Conservation (phyloP, 768 basidiomycete genomes). For the Hygrocybe punicea region DNA sequence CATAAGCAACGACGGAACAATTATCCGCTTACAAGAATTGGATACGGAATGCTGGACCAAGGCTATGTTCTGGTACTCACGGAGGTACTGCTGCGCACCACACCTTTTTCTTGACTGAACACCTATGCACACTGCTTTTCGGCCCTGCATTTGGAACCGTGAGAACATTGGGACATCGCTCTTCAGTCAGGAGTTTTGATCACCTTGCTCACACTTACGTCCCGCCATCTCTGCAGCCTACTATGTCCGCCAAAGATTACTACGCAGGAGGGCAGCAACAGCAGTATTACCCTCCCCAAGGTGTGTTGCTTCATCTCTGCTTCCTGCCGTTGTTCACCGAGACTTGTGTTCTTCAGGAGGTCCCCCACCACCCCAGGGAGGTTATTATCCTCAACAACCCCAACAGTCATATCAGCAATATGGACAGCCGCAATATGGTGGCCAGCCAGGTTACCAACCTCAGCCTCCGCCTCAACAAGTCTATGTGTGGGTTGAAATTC, state of each 20-base stretch:
- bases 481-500: conserved; percentile 64
- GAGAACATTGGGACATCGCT: too few species aligned
- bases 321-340: not conserved
- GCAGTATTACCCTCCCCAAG: conserved; percentile 55
- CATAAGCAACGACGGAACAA: too few species aligned
- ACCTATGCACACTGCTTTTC: not conserved
- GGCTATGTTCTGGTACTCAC: too few species aligned
- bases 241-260: conserved; percentile 75
- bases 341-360: conserved; percentile 3
- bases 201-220: too few species aligned
- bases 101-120: too few species aligned
- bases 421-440: conserved; percentile 23
- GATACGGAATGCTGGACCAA: too few species aligned
- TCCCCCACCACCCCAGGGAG: conserved; percentile 21
- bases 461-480: conserved; percentile 68
- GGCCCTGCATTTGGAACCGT: too few species aligned
- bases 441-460: conserved; percentile 51
- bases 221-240: too few species aligned
- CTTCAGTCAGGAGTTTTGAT: too few species aligned
- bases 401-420: conserved; percentile 59
- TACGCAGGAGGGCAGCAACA: conserved; percentile 52
- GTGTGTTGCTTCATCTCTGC: conserved; percentile 28
- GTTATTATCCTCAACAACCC: conserved; percentile 58
- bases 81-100: too few species aligned
- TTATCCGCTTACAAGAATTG: too few species aligned